phyloP scores from a whole-genome alignment of 108 stramenopile genomes.

The Nannochloropsis oceanica region DNA sequence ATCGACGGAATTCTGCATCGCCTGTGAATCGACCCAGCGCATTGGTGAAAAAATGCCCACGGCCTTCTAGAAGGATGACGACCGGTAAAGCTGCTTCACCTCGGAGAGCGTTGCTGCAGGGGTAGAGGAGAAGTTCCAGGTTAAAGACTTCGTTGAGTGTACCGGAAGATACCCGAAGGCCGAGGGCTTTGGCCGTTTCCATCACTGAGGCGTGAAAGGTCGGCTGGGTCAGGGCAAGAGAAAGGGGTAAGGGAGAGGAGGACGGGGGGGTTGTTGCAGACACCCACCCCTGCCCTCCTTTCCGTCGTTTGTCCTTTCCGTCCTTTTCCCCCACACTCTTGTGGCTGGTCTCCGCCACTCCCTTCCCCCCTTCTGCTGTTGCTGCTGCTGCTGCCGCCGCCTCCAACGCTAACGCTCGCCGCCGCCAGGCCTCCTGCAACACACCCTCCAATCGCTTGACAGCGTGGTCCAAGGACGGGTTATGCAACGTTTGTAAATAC shows the following conservation, averaged over 20 bases:
- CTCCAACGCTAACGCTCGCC: neutral
- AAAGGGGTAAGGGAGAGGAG: neutral
- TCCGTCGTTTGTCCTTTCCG: too few relatives aligned
- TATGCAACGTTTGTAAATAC: neutral
- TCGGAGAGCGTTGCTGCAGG: neutral
- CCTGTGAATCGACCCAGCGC: neutral
- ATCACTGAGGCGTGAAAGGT: neutral
- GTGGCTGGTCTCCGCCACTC: too few relatives aligned
- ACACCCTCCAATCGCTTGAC: neutral
- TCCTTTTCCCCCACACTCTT: too few relatives aligned
- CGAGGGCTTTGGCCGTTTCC: neutral
- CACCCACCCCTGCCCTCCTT: too few relatives aligned
- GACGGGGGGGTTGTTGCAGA: neutral
- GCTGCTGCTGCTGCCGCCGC: too few relatives aligned
- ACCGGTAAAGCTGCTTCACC: neutral
- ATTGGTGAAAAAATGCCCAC: neutral
- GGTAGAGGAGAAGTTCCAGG: neutral
- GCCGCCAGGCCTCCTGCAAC: neutral
- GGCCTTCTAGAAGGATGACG: neutral
- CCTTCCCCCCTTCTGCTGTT: too few relatives aligned
- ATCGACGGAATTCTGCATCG: neutral
- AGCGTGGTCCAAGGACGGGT: neutral
- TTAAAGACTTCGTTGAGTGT: neutral
- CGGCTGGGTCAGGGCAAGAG: too few relatives aligned
- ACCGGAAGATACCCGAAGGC: neutral